phyloP scores from a whole-genome alignment of 1,139 yeast species.

The Oligophagozyma castellii region DNA sequence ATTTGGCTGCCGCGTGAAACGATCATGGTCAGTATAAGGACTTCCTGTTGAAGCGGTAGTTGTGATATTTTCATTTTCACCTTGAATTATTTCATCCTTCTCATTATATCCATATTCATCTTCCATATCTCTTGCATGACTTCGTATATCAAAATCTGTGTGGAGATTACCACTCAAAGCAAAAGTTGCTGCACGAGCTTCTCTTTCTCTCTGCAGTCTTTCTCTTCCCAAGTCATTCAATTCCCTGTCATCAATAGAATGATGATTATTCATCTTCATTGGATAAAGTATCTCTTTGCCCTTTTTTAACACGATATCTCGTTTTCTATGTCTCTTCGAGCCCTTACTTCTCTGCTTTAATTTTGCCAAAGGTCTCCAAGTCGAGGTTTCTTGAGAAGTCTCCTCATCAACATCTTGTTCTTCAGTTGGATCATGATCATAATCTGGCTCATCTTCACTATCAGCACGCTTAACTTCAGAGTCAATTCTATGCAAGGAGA shows the following conservation, averaged over 20 bases:
- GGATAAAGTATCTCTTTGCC: slow-evolving; percentile 14
- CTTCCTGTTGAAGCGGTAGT: slow-evolving; percentile 3
- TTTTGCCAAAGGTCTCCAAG: slow-evolving; percentile 42
- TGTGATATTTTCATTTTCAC: slow-evolving; percentile 5
- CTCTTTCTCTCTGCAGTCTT: slow-evolving; percentile 26
- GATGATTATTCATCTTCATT: slow-evolving; percentile 12
- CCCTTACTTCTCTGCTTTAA: slow-evolving; percentile 28
- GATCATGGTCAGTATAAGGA: slow-evolving; percentile 1
- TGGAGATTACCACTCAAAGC: slow-evolving; percentile 18
- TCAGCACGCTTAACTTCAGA: slow-evolving; percentile 4
- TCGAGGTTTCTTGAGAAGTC: slow-evolving; percentile 16
- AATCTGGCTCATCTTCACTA: slow-evolving; percentile 4
- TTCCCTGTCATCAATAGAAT: slow-evolving; percentile 16
- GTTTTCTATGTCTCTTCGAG: slow-evolving; percentile 25
- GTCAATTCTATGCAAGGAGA: slow-evolving; percentile 71
- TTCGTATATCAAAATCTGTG: slow-evolving; percentile 1
- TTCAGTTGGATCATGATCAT: slow-evolving; percentile 1
- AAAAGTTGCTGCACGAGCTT: slow-evolving; percentile 30
- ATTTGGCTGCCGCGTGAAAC: too few species aligned
- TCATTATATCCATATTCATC: slow-evolving; percentile 3
- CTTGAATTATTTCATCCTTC: slow-evolving; percentile 1
- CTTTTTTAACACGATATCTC: slow-evolving; percentile 7
- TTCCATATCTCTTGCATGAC: slow-evolving; percentile 6
- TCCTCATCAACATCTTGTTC: slow-evolving; percentile 3
- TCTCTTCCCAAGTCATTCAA: slow-evolving; percentile 24